Base-by-base conservation (phyloP, 192 early-diverging fungal species). In the Umbelopsis isabellina region DNA sequence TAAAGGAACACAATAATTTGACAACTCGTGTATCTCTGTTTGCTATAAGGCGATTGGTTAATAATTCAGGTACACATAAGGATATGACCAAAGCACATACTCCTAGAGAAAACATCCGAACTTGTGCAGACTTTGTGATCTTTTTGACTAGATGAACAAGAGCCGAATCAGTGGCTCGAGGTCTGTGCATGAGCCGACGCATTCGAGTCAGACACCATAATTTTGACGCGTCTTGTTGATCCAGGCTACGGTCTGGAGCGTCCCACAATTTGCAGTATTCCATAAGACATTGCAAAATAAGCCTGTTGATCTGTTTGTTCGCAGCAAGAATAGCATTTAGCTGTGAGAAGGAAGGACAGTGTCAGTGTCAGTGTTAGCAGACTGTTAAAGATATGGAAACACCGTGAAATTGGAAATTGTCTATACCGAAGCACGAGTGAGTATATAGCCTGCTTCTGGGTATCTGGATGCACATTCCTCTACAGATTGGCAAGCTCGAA, bases 161-260 rank as follows among this genome's bases (percentile, higher is more conserved):
- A 18, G 27, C 55, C 30, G 18, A 35, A 16, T 61, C 13, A 18
- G 55, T 16, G 18, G 30, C 2, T 22, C 23, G 18, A 5, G 55
- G 27, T 3, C 55, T 25, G 18, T 61, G 25, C 55, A 61, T 27
- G 5, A 61, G 11, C 16, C 55, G 55, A 8, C 55, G 55, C 27
- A 61, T 61, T 16, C 27, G 55, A 13, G 55, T 61, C 55, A 61
- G 55, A 13, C 55, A 61, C 55, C 55, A 61, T 35, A 30, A 12
- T 35, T 61, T 61, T 8, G 55, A 61, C 16, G 55, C 55, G 33
- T 61, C 55, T 25, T 61, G 55, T 4, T 61, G 27, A 15, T 35
- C 13, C 16, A 61, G 55, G 6, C 27, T 25, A 30, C 16, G 13
- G 13, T 61, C 12, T 13, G 27, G 55, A 3, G 55, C 55, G 13